Base-by-base conservation (phyloP, 495 filamentous ascomycete species). In the Melanomma pulvis-pyrius region DNA sequence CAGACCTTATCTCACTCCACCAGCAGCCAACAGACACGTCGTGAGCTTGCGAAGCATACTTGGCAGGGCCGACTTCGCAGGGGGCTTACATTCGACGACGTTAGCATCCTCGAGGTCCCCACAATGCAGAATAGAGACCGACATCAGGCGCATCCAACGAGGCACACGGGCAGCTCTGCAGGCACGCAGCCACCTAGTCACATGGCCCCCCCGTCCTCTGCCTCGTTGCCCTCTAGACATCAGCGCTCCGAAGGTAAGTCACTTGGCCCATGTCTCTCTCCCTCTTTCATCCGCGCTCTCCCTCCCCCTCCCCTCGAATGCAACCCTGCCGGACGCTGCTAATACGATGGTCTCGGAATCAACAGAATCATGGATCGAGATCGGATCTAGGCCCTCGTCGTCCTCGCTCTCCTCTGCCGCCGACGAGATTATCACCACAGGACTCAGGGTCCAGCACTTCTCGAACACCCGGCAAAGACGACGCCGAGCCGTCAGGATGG, bases 331-430 rank as follows among this genome's bases (percentile, higher is more conserved):
- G 48, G 15, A 12, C 7, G 3, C 8, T 65, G 15, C 28, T 36
- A 22, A 28, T 15, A 59, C 55, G 21, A 59, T 56, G 11, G 26
- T n/a, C 13, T 36, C 39, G 17, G 29, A 26, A 7, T 25, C 48
- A 49, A n/a, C 84, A 93, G 94, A 97, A 78, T 97, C 93, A 1
- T 98, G 94, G 94, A 87, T 98, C 74, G 94, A 98, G 76, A 87
- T 98, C 60, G 84, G 90, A 49, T 98, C 94, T 1, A 91, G 96
- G 62, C 92, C 93, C 22, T 97, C 93, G 1, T 93, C 93, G 11
- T 96, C 94, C 15, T 90, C 87, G 30, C 80, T 94, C n/a, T 97
- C 93, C 13, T 96, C 92, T 21, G 79, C 78, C 24, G 89, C 83
- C 63, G 92, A 96, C 56, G 92, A 97, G 60, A 90, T 96, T 69